Percentiles rank a stretch among this genome's conserved stretches.
Conservation (phyloP, 163 green algal genomes). For the Volvox carteri region DNA sequence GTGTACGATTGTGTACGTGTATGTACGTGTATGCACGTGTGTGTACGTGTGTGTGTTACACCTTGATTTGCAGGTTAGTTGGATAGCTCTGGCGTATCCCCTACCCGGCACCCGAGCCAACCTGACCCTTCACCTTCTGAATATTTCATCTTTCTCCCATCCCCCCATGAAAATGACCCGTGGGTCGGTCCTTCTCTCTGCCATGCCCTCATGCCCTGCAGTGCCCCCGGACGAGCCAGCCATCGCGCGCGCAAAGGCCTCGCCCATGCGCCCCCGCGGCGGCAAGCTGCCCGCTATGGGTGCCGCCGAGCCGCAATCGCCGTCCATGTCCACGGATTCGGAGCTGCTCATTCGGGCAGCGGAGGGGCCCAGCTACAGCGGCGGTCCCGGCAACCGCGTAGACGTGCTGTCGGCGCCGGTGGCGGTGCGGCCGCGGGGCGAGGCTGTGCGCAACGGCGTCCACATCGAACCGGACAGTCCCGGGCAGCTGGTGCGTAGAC, state of each 20-base stretch:
- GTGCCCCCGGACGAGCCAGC: constrained; percentile 19
- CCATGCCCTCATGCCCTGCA: too few species aligned
- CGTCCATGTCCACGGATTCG: not conserved
- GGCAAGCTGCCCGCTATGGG: constrained; percentile 49
- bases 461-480: not conserved
- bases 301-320: not conserved
- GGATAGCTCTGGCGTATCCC: too few species aligned
- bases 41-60: too few species aligned
- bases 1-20: too few species aligned
- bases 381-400: constrained; percentile 17
- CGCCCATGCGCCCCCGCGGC: constrained; percentile 34
- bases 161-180: too few species aligned
- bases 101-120: too few species aligned
- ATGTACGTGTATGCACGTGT: too few species aligned
- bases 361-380: constrained; percentile 6
- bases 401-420: constrained; percentile 12
- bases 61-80: too few species aligned
- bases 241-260: constrained; percentile 26
- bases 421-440: constrained; percentile 13
- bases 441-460: constrained; percentile 28
- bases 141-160: too few species aligned
- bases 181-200: not conserved
- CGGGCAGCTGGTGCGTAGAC: constrained; percentile 7
- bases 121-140: too few species aligned
- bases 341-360: constrained; percentile 22